A percentile compares a stretch with the other conserved stretches of the same genome.
These are phyloP conservation scores for Fusarium praegraminearum DNA, from an alignment of 2,329 filamentous ascomycete species.

Conservation along the genomic window DNA sequence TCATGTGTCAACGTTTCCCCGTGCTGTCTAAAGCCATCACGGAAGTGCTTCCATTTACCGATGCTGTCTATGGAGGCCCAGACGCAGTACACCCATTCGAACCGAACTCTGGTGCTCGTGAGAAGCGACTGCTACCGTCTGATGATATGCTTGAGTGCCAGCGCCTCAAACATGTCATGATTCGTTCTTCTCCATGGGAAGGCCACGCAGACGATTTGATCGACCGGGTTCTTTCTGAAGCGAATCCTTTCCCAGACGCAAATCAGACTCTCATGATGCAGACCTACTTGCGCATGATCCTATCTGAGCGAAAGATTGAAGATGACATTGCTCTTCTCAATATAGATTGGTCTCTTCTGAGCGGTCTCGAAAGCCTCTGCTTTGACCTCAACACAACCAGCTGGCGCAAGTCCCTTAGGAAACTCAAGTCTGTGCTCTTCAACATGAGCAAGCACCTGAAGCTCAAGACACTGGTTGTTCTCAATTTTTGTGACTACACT, in stretches of 20 bases:
- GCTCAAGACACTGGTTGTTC: constrained; percentile 29
- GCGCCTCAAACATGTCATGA: constrained; percentile 19
- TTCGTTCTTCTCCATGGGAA: background rate
- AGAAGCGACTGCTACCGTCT: background rate
- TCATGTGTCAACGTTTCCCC: background rate
- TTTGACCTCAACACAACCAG: constrained; percentile 9
- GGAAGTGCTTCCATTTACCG: constrained; percentile 3
- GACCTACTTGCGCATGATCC: background rate
- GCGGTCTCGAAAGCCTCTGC: constrained; percentile 25
- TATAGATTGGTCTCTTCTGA: constrained; percentile 20
- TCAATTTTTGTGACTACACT: background rate
- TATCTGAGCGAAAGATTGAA: background rate
- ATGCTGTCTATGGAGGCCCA: background rate
- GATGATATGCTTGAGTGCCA: constrained; percentile 14
- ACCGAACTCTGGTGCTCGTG: background rate
- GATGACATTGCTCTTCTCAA: background rate
- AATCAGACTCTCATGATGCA: background rate
- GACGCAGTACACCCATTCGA: background rate
- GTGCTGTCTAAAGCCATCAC: background rate
- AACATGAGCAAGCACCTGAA: constrained; percentile 12
- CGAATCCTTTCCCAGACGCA: background rate
- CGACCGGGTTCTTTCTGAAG: background rate
- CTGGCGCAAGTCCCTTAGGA: background rate
- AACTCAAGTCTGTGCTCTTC: background rate
- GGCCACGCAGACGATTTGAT: background rate